These are phyloP conservation scores for Pseudoscleropodium purum DNA, from an alignment of 225 moss, liverwort and hornwort genomes.

Conservation along the genomic window DNA sequence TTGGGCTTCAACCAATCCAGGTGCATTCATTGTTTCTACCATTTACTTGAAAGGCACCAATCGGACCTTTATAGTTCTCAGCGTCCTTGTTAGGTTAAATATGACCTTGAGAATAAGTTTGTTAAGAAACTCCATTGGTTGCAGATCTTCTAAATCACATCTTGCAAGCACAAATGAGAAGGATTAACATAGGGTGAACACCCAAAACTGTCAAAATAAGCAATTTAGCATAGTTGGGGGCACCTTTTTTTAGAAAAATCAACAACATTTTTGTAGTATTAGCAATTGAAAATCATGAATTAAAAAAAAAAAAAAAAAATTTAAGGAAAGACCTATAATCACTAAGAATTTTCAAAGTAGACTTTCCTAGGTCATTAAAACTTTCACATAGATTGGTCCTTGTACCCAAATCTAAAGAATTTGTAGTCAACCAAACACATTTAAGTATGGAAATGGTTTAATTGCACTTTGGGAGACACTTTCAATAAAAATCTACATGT, in stretches of 20 bases:
- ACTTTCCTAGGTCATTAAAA: not conserved
- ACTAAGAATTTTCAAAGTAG: not conserved
- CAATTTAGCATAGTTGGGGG: no score
- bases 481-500: not conserved
- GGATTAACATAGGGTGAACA: not conserved
- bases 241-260: not conserved
- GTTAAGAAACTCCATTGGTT: no score
- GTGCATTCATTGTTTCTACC: not conserved
- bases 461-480: not conserved
- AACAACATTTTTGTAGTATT: no score
- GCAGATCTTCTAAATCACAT: not conserved
- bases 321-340: not conserved
- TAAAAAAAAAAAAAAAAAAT: not conserved
- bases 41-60: not conserved
- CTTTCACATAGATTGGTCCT: not conserved
- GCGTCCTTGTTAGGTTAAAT: not conserved
- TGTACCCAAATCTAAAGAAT: not conserved
- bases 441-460: no score
- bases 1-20: not conserved
- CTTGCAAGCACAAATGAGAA: not conserved
- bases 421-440: accelerated
- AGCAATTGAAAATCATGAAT: not conserved
- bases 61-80: not conserved
- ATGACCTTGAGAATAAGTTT: no score
- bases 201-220: accelerated